Percentiles rank a stretch among this genome's conserved stretches.
These are phyloP conservation scores for Ustilago tritici DNA, from an alignment of 1,284 basidiomycete species.

Conservation along the genomic window DNA sequence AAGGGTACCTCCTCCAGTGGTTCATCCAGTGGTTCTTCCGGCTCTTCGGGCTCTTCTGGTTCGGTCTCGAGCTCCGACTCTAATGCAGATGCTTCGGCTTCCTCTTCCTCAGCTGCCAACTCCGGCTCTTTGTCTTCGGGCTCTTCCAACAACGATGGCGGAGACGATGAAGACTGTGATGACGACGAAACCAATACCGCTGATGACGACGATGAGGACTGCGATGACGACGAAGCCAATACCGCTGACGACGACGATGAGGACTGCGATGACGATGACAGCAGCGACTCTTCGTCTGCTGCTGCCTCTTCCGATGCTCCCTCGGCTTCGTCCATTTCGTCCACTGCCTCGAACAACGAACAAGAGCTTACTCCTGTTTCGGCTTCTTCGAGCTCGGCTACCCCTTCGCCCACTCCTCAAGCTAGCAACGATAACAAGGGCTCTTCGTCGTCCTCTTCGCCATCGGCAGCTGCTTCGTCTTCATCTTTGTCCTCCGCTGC, in stretches of 20 bases:
- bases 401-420: constrained; percentile 22
- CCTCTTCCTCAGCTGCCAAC: constrained; percentile 16
- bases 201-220: constrained; percentile 41
- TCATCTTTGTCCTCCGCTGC: constrained; percentile 3
- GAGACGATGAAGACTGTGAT: constrained; percentile 27
- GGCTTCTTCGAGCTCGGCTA: constrained; percentile 9
- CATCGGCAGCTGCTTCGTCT: constrained; percentile 14
- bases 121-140: constrained; percentile 24
- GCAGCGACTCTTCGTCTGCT: constrained; percentile 21
- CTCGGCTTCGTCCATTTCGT: background rate
- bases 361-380: constrained; percentile 1
- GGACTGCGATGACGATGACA: constrained; percentile 31
- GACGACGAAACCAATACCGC: constrained; percentile 8
- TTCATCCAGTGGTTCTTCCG: constrained; percentile 2
- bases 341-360: constrained; percentile 15
- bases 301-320: constrained; percentile 14
- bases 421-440: constrained; percentile 7
- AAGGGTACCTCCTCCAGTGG: constrained; percentile 2
- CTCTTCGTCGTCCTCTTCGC: constrained; percentile 11
- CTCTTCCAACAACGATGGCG: constrained; percentile 19
- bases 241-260: constrained; percentile 36
- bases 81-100: constrained; percentile 3
- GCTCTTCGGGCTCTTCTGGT: constrained; percentile 6
- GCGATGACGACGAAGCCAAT: constrained; percentile 13
- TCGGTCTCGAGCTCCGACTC: constrained; percentile 19